Evolutionary conservation across 2,329 filamentous ascomycete species (phyloP).

Genomic region (Sporothrix sp.): DNA sequence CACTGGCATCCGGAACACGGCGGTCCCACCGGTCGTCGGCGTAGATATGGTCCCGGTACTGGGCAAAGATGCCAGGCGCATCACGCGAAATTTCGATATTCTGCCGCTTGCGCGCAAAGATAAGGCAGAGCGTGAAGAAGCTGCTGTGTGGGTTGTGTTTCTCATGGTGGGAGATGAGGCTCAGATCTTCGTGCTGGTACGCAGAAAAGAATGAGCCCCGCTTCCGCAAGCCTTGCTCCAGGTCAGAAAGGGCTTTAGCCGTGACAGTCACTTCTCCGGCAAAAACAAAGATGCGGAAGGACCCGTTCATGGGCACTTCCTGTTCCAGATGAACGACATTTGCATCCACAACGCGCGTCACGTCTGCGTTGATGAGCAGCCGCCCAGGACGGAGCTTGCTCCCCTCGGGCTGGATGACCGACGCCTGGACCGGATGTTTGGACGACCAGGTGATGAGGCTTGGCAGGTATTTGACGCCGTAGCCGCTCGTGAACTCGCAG

Average conservation of each 20-base stretch:
- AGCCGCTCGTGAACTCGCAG: conserved; percentile 88
- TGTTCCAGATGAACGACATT: conserved; percentile 88
- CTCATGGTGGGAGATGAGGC: conserved; percentile 63
- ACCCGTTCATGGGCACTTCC: conserved; percentile 78
- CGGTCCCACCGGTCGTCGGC: conserved; percentile 73
- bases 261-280: conserved; percentile 57
- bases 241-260: conserved; percentile 55
- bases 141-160: conserved; percentile 72
- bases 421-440: conserved; percentile 59
- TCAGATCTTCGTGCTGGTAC: conserved; percentile 53
- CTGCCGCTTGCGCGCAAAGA: conserved; percentile 59
- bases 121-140: conserved; percentile 70
- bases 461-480: conserved; percentile 75
- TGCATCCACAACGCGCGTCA: conserved; percentile 78
- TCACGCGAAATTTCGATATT: conserved; percentile 64
- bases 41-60: conserved; percentile 76
- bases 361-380: conserved; percentile 66
- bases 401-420: conserved; percentile 55
- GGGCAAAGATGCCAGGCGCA: conserved; percentile 58
- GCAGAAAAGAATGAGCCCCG: conserved; percentile 62
- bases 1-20: conserved; percentile 57
- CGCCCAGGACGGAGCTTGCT: conserved; percentile 63
- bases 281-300: conserved; percentile 79
- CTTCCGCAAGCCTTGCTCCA: conserved; percentile 54
- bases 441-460: conserved; percentile 79